A percentile compares a stretch with the other conserved stretches of the same genome.
Evolutionary conservation across 2,329 filamentous ascomycete species (phyloP).

Genomic region (Diaporthe vaccinii): DNA sequence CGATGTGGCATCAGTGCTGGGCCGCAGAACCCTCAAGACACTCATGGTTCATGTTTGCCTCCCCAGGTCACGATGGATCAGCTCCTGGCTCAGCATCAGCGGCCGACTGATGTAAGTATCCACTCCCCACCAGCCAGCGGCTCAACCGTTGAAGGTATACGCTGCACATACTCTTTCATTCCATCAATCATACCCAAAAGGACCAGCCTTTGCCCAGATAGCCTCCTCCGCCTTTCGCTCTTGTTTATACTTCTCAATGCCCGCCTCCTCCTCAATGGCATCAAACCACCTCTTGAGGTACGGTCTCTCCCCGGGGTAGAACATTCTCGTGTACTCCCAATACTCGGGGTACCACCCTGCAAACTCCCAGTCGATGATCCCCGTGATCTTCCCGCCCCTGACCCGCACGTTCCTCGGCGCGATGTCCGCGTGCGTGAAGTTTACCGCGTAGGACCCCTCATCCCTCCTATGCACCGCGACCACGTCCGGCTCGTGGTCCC

Average conservation of each 20-base stretch:
- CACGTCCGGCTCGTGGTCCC: conserved; percentile 20
- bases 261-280: neutral
- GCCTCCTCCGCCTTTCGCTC: neutral
- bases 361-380: conserved; percentile 62
- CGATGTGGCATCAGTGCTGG: no score
- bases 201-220: neutral
- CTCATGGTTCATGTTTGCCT: no score
- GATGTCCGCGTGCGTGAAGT: conserved; percentile 65
- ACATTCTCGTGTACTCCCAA: conserved; percentile 50
- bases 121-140: fast-evolving
- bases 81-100: neutral
- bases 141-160: neutral
- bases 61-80: no score
- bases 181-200: neutral
- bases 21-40: no score
- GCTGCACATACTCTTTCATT: neutral
- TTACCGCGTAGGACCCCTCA: neutral
- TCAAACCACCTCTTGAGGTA: neutral
- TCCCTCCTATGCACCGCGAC: conserved; percentile 22
- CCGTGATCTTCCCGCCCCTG: conserved; percentile 53
- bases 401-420: conserved; percentile 59
- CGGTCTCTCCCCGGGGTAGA: neutral
- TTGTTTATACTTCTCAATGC: neutral
- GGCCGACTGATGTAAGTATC: neutral
- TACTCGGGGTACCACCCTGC: conserved; percentile 60